Conservation (phyloP, 805 yeast species). For the Candida railenensis region DNA sequence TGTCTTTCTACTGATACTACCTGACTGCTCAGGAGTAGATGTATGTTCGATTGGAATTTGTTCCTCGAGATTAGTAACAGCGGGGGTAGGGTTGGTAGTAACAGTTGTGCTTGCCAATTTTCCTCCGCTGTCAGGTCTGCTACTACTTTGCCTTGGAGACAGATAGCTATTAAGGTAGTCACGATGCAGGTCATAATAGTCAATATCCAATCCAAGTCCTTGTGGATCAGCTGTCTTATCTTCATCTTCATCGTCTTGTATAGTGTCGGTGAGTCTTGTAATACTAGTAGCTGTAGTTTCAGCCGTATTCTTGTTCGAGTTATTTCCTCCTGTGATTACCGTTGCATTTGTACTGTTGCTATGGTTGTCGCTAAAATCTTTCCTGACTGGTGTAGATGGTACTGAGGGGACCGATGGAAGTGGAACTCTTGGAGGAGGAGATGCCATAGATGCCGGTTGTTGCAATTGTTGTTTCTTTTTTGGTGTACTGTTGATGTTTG, state of each 20-base stretch:
- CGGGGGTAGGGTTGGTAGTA: slow-evolving; percentile 22
- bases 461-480: not conserved
- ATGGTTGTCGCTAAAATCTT: slow-evolving; percentile 13
- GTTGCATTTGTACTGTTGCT: not conserved
- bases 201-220: slow-evolving; percentile 41
- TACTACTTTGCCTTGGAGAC: slow-evolving; percentile 3
- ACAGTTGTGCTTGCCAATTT: slow-evolving; percentile 1
- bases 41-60: not conserved
- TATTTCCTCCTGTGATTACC: slow-evolving; percentile 1
- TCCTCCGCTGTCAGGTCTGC: slow-evolving; percentile 2
- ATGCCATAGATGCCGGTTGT: slow-evolving; percentile 13
- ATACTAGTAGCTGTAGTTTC: slow-evolving; percentile 11
- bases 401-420: slow-evolving; percentile 18
- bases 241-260: slow-evolving; percentile 14
- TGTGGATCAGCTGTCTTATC: slow-evolving; percentile 12
- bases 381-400: slow-evolving; percentile 23
- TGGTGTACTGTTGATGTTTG: slow-evolving; percentile 1
- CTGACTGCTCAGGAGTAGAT: slow-evolving; percentile 5
- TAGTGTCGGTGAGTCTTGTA: slow-evolving; percentile 3
- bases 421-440: slow-evolving; percentile 41
- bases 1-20: slow-evolving; percentile 20
- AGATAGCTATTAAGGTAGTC: slow-evolving; percentile 6
- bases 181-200: slow-evolving; percentile 15
- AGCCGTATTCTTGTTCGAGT: slow-evolving; percentile 4
- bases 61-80: slow-evolving; percentile 37